Evolutionary conservation across 225 moss, liverwort and hornwort genomes (phyloP).

Genomic region (Pseudoscleropodium purum): DNA sequence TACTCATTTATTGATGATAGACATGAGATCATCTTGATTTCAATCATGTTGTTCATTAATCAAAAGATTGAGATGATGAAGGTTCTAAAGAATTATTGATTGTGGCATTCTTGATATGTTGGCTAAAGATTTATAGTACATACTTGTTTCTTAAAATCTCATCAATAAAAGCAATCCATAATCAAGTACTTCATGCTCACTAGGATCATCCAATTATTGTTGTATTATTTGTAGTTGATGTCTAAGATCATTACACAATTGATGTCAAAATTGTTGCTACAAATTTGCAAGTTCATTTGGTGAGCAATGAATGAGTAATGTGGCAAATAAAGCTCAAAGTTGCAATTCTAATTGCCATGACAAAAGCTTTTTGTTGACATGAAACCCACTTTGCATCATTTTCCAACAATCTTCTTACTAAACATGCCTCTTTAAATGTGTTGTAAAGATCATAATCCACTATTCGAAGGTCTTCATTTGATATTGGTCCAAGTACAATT

Average conservation of each 20-base stretch:
- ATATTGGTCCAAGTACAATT: neutral
- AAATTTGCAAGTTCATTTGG: neutral
- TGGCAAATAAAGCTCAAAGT: neutral
- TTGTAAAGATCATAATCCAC: neutral
- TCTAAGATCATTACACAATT: neutral
- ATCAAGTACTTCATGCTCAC: fast-evolving
- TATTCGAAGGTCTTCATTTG: neutral
- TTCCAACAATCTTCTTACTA: neutral
- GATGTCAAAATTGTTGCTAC: neutral
- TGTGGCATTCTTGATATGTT: too few species aligned
- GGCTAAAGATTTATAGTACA: too few species aligned
- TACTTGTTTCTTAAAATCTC: neutral
- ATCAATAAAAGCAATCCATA: neutral
- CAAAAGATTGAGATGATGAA: too few species aligned
- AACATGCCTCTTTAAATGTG: neutral
- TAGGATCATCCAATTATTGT: neutral
- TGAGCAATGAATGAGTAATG: neutral
- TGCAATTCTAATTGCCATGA: fast-evolving
- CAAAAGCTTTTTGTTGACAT: neutral
- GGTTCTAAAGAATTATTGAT: too few species aligned
- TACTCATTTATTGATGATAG: too few species aligned
- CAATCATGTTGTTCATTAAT: too few species aligned
- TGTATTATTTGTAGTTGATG: neutral
- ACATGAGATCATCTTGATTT: too few species aligned
- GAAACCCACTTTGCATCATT: neutral